Evolutionary conservation across 768 basidiomycete species (phyloP).

Genomic region (Suillus sp.): DNA sequence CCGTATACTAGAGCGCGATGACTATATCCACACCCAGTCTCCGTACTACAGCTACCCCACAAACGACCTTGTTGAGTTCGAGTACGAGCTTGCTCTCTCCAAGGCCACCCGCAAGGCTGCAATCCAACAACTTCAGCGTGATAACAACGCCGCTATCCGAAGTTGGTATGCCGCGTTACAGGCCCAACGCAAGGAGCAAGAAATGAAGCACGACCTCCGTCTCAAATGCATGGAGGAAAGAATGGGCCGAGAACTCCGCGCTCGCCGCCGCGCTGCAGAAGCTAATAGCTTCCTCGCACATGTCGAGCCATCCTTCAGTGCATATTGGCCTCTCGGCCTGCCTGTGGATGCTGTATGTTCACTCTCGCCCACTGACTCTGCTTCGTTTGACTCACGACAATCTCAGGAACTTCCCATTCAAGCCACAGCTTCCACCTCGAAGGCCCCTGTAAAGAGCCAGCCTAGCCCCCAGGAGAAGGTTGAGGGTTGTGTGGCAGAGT

Average conservation of each 20-base stretch:
- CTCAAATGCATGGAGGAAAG: neutral
- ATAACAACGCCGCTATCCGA: neutral
- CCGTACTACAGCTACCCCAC: neutral
- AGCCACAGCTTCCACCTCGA: neutral
- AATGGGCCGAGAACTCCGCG: neutral
- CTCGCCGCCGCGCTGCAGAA: neutral
- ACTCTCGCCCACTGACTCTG: neutral
- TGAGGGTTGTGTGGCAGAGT: slow-evolving; percentile 6
- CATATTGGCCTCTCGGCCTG: neutral
- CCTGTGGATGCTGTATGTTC: slow-evolving; percentile 8
- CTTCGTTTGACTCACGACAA: neutral
- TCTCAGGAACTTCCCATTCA: neutral
- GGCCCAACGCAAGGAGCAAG: slow-evolving; percentile 1
- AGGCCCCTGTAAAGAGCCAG: neutral
- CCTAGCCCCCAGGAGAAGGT: neutral
- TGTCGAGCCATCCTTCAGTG: neutral
- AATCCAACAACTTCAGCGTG: neutral
- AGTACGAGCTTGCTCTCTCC: neutral
- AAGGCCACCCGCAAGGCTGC: neutral
- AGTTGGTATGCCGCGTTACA: neutral
- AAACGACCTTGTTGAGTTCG: neutral
- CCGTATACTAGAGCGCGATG: slow-evolving; percentile 2
- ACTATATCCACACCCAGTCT: neutral
- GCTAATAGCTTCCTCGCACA: neutral
- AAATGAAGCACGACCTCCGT: neutral